A percentile compares a stretch with the other conserved stretches of the same genome.
Evolutionary conservation across 805 yeast genomes (phyloP).

Genomic region (Maudiozyma bulderi): DNA sequence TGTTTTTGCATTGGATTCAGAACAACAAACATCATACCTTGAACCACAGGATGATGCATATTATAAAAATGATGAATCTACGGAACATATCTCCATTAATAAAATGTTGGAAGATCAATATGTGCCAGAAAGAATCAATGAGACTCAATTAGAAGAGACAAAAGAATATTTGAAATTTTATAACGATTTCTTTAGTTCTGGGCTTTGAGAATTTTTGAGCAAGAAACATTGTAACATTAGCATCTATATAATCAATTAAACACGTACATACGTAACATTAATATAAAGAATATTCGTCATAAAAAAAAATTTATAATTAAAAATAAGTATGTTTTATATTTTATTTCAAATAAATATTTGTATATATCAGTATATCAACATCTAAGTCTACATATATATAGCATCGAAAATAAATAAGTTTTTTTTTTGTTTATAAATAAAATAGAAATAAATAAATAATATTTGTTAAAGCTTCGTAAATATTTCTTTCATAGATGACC

Average conservation of each 20-base stretch:
- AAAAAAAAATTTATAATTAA: not conserved
- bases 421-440: not conserved
- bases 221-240: not conserved
- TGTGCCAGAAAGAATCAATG: conserved; percentile 14
- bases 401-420: not conserved
- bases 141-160: conserved; percentile 20
- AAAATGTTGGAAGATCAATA: conserved; percentile 4
- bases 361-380: not conserved
- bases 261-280: not conserved
- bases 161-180: conserved; percentile 26
- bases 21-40: conserved; percentile 4
- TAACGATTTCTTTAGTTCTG: conserved; percentile 14
- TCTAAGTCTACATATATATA: not conserved
- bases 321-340: not conserved
- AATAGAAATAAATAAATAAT: not conserved
- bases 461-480: not conserved
- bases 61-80: not conserved
- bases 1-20: conserved; percentile 4
- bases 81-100: conserved; percentile 1
- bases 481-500: not conserved
- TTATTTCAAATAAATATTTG: not conserved
- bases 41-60: not conserved
- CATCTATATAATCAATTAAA: not conserved
- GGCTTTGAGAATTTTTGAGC: conserved; percentile 1
- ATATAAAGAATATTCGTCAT: not conserved